A percentile compares a stretch with the other conserved stretches of the same genome.
These are phyloP conservation scores for Arxiozyma bovina DNA, from an alignment of 1,139 yeast genomes.

Conservation along the genomic window DNA sequence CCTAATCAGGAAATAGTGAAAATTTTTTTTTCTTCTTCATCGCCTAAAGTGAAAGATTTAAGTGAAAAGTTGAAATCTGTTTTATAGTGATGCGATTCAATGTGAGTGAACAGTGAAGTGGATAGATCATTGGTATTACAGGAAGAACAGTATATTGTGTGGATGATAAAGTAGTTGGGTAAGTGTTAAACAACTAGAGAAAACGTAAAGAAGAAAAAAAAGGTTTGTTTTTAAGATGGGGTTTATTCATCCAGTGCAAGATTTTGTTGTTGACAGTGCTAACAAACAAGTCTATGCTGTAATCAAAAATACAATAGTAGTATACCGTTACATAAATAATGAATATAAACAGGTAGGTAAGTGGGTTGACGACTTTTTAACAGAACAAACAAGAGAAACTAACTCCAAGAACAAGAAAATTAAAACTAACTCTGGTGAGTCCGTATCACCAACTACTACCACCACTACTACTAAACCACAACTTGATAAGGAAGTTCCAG, in stretches of 20 bases:
- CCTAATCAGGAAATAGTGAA: background rate
- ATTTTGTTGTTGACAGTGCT: slow-evolving; percentile 36
- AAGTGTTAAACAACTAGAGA: too few relatives aligned
- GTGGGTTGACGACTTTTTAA: slow-evolving; percentile 42
- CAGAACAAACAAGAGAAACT: background rate
- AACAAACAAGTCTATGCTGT: slow-evolving; percentile 47
- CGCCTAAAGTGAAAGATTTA: too few relatives aligned
- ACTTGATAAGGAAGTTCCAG: slow-evolving; percentile 35
- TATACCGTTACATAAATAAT: slow-evolving; percentile 32
- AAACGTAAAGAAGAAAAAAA: too few relatives aligned
- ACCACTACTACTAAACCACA: slow-evolving; percentile 24
- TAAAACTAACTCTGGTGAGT: slow-evolving; percentile 3
- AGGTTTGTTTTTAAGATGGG: slow-evolving; percentile 6
- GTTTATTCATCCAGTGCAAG: slow-evolving; percentile 69
- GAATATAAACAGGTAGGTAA: slow-evolving; percentile 35
- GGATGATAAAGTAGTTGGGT: background rate
- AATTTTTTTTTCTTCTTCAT: background rate
- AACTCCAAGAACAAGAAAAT: slow-evolving; percentile 1
- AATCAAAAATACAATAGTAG: slow-evolving; percentile 49
- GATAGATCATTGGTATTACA: too few relatives aligned
- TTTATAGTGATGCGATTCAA: background rate
- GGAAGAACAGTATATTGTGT: background rate
- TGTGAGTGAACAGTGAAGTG: too few relatives aligned
- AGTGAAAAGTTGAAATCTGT: background rate
- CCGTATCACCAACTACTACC: slow-evolving; percentile 25